Evolutionary conservation across 2,329 filamentous ascomycete genomes (phyloP), one percentile per base, ranked within the genome.

Genomic region (Colletotrichum tanaceti): DNA sequence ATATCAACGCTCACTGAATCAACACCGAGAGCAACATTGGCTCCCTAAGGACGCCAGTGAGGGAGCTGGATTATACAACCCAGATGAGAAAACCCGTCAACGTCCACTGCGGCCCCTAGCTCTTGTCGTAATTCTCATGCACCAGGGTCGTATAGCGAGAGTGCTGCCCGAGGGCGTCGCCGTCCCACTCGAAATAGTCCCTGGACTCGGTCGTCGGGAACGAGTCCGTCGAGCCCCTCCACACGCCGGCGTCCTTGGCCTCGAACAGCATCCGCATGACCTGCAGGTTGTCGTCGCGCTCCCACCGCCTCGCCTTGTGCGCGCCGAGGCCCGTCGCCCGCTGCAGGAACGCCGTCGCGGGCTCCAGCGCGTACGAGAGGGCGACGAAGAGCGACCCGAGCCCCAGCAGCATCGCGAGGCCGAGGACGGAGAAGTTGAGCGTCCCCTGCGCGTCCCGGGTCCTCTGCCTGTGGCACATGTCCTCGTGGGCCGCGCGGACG

Each of bases 261-360:
- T 64, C 65, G 13, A 59, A 64, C 7, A 68, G 32, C 59, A 64
- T 54, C 14, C 65, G 52, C 65, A 68, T 59, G 22, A 64, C 44
- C 32, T 68, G 65, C 18, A 68, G 22, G 10, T 38, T 58, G 18
- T 68, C 60, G 16, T 68, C 65, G 14, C 65, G 46, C 5, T 63
- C 54, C 65, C 65, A 68, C 11, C 58, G 35, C 28, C 58, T 58
- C 0, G 65, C 65, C 13, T 63, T 63, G 1, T 20, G 16, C 2
- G 16, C 22, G 7, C 65, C 65, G 4, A 24, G 52, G 1, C 53
- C 59, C 9, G 54, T 54, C 2, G n/a, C 41, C 20, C 14, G 54
- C 24, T 68, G 41, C 6, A 68, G 1, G 3, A 41, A 54, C 1
- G 14, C n/a, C n/a, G 50, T 53, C 1, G 43, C 4, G 2, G 32